These are phyloP conservation scores for Wallacemonas sp. DNA, from an alignment of 208 protist species.

Conservation along the genomic window DNA sequence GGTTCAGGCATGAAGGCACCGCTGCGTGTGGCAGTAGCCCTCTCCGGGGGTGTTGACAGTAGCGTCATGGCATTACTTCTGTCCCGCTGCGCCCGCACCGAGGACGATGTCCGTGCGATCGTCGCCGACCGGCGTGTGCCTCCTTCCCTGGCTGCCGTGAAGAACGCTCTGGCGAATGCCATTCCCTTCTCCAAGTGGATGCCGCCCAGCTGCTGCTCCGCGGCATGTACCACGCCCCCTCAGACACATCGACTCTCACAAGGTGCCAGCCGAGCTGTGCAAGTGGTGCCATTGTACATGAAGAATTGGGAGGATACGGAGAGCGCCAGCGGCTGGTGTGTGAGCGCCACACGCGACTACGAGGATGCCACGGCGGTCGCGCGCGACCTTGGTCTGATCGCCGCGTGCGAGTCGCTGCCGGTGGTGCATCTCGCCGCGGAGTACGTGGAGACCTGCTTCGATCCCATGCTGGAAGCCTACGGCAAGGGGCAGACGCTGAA, in stretches of 20 bases:
- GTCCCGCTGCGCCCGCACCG: slow-evolving; percentile 44
- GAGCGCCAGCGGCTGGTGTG: slow-evolving; percentile 44
- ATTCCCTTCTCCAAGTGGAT: slow-evolving; percentile 21
- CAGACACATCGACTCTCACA: too few species aligned
- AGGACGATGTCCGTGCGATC: slow-evolving; percentile 52
- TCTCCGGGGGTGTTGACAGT: slow-evolving; percentile 86
- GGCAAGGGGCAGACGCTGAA: slow-evolving; percentile 65
- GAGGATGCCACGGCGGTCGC: slow-evolving; percentile 65
- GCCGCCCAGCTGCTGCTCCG: slow-evolving; percentile 3
- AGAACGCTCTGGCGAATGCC: slow-evolving; percentile 15
- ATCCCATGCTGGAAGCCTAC: slow-evolving; percentile 72
- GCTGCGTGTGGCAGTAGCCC: slow-evolving; percentile 53
- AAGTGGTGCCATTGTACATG: slow-evolving; percentile 56
- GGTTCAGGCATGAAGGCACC: background rate
- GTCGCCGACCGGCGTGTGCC: slow-evolving; percentile 3
- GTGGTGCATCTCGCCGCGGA: slow-evolving; percentile 40
- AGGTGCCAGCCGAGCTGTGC: slow-evolving; percentile 23
- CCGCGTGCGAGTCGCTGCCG: slow-evolving; percentile 10
- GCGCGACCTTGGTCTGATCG: slow-evolving; percentile 31
- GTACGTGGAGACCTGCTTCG: slow-evolving; percentile 67
- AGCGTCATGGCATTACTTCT: slow-evolving; percentile 64
- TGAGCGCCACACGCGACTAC: slow-evolving; percentile 43
- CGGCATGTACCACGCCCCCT: background rate
- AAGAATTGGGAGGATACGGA: slow-evolving; percentile 65
- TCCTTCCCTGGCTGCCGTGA: slow-evolving; percentile 12